Conservation (phyloP, 139 green algal species). For the Coelastrella sp. region DNA sequence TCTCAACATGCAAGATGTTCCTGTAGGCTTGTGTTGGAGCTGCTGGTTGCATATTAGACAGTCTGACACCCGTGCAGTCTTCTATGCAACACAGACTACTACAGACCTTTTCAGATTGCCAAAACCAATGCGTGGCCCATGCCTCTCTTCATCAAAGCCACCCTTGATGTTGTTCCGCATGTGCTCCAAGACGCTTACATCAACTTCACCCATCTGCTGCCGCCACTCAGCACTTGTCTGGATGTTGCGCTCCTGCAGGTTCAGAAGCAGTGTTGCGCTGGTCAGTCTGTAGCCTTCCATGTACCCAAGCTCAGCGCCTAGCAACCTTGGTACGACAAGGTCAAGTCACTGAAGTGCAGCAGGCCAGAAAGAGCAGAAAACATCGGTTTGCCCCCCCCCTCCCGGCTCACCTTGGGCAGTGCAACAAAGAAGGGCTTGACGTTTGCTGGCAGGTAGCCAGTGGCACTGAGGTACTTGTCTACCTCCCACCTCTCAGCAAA, state of each 20-base stretch:
- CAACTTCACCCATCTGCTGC: slow-evolving; percentile 81
- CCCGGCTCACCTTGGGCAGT: slow-evolving; percentile 85
- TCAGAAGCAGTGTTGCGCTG: too few relatives aligned
- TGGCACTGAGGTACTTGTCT: slow-evolving; percentile 92
- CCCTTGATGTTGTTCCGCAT: slow-evolving; percentile 75
- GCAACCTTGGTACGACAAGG: too few relatives aligned
- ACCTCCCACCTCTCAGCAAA: slow-evolving; percentile 95
- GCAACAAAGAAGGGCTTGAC: slow-evolving; percentile 96
- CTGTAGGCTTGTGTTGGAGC: too few relatives aligned
- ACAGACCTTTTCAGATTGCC: slow-evolving; percentile 82
- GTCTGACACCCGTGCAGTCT: too few relatives aligned
- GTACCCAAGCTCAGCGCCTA: too few relatives aligned
- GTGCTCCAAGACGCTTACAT: slow-evolving; percentile 69
- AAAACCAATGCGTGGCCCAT: slow-evolving; percentile 85
- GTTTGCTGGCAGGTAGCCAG: slow-evolving; percentile 87
- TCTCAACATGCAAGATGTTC: neutral
- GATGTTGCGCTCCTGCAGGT: slow-evolving; percentile 75
- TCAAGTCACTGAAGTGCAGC: neutral
- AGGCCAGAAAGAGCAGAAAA: neutral
- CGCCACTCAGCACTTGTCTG: slow-evolving; percentile 85
- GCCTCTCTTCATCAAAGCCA: slow-evolving; percentile 93
- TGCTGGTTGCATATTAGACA: too few relatives aligned
- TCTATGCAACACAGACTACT: too few relatives aligned
- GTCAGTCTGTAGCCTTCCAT: too few relatives aligned
- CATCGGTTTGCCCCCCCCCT: neutral